Evolutionary conservation across 169 alveolate species (phyloP), one percentile per base, ranked within the genome.

Genomic region (Plasmodium chabaudi): DNA sequence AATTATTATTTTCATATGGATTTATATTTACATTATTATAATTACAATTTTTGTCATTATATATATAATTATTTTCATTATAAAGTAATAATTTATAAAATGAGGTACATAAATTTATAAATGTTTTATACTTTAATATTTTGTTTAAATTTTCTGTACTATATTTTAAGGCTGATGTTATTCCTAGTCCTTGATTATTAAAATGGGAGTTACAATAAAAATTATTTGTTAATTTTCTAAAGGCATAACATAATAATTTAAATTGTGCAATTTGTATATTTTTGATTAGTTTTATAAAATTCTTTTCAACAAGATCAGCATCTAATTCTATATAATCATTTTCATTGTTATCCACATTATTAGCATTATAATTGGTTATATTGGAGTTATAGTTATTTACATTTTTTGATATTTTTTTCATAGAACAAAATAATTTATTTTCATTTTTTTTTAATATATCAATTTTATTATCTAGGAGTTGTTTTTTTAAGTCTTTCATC

Each of bases 401-500:
- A 13, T 67, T 64, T 61, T 68, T 67, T 23, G 61, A 5, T 9
- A 63, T 72, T 72, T 49, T 82, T 46, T 61, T 82, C 90, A 82
- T 82, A 67, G 86, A 42, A 21, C 27, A 15, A 9, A 82, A 67
- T 56, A 68, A 68, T 25, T 67, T 82, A 15, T 9, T 69, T 57
- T 82, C 90, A 23, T 82, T 82, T 42, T 27, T 82, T 56, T 82
- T 82, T 57, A 82, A 34, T 57, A 44, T 39, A 13, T 82, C 90
- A 15, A 82, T 82, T 82, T 82, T 82, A 64, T 82, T 82, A 68
- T 82, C 90, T 61, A 82, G 19, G 1, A 82, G 56, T 60, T 82
- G 90, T 77, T 92, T 92, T 42, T 94, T 77, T 56, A 93, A 59
- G 19, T 91, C 94, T 49, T 93, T 94, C 34, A 93, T 65, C 56